Evolutionary conservation across 2,329 filamentous ascomycete genomes (phyloP).

Genomic region (Aphanoascus verrucosus): DNA sequence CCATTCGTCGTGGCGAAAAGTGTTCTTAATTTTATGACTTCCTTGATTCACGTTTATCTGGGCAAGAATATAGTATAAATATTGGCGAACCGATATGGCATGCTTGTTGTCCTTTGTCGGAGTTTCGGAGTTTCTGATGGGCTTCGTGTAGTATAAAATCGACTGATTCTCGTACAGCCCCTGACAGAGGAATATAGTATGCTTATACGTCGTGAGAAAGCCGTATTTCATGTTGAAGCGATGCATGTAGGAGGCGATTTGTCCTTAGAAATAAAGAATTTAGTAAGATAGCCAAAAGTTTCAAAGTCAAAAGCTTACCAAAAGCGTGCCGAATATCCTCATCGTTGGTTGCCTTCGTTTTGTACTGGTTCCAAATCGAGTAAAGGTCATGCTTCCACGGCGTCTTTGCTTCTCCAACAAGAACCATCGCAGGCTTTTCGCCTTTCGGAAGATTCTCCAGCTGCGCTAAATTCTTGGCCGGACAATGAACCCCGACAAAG

Average conservation of each 20-base stretch:
- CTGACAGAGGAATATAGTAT: conserved; percentile 15
- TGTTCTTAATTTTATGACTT: background rate
- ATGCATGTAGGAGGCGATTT: conserved; percentile 14
- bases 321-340: background rate
- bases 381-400: conserved; percentile 13
- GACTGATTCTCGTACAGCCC: background rate
- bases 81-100: conserved; percentile 10
- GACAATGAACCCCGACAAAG: conserved; percentile 7
- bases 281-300: background rate
- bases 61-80: conserved; percentile 8
- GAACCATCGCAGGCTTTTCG: background rate
- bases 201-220: conserved; percentile 14
- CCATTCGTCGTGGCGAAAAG: background rate
- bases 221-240: conserved; percentile 11
- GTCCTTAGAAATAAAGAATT: conserved; percentile 7
- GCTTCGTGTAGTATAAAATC: background rate
- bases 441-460: background rate
- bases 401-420: conserved; percentile 15
- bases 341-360: background rate
- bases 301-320: conserved; percentile 1
- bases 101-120: background rate
- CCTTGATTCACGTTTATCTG: background rate
- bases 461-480: background rate
- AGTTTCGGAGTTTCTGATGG: background rate
- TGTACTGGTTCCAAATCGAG: background rate